Conservation (phyloP, 2,329 filamentous ascomycete species). For the Fusarium sp. region DNA sequence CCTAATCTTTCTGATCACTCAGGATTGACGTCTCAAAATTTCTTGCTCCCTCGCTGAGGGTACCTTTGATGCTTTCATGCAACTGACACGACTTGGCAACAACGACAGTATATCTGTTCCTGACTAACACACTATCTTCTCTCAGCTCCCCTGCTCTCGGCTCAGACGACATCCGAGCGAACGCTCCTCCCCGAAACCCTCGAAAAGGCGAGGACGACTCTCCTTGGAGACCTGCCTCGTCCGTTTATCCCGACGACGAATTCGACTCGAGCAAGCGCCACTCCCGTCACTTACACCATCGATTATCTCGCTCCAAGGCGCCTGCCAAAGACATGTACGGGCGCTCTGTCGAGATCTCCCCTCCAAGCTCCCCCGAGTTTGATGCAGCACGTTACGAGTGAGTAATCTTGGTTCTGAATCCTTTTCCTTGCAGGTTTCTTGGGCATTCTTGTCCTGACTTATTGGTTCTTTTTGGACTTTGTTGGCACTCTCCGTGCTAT, state of each 20-base stretch:
- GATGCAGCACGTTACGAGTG: constrained; percentile 51
- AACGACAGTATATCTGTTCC: not conserved
- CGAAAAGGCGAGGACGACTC: constrained; percentile 39
- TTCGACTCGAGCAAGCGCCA: constrained; percentile 26
- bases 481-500: not conserved
- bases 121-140: constrained; percentile 31
- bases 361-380: constrained; percentile 65
- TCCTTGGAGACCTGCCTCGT: constrained; percentile 62
- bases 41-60: not conserved
- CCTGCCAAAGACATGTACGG: constrained; percentile 42
- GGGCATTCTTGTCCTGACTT: constrained; percentile 13
- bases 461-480: not conserved
- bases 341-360: constrained; percentile 56
- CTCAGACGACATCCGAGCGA: constrained; percentile 31
- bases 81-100: not conserved
- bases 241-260: constrained; percentile 54
- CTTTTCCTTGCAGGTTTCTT: constrained; percentile 15
- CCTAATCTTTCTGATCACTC: not conserved
- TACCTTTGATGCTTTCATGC: not conserved
- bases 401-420: constrained; percentile 43
- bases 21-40: not conserved
- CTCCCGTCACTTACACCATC: constrained; percentile 12
- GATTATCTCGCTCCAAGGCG: constrained; percentile 50
- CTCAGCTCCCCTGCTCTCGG: constrained; percentile 38
- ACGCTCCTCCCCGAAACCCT: constrained; percentile 48